These are phyloP conservation scores for Leccinum angustisporum DNA, from an alignment of 1,284 basidiomycete genomes.

Conservation along the genomic window DNA sequence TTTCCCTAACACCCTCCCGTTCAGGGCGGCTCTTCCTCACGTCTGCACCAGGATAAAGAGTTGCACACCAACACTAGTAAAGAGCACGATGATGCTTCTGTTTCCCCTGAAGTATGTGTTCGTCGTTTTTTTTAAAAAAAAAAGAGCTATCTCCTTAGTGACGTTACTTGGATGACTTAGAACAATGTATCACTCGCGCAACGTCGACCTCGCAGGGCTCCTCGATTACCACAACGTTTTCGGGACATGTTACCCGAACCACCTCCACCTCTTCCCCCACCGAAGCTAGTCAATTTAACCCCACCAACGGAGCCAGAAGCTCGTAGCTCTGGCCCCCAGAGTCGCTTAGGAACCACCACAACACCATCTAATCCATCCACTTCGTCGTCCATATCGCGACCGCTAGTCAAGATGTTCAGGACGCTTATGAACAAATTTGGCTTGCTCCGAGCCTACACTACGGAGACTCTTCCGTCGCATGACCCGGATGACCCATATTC, in stretches of 20 bases:
- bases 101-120: no score
- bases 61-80: no score
- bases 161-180: neutral
- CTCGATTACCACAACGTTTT: neutral
- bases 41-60: no score
- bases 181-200: neutral
- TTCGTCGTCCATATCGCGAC: no score
- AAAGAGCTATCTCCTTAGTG: no score
- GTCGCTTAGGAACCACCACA: no score
- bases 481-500: neutral
- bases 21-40: no score
- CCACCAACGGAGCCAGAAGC: neutral
- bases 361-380: no score
- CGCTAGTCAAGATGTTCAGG: neutral
- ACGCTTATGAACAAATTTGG: neutral
- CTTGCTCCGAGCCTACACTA: neutral
- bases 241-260: neutral
- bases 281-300: neutral
- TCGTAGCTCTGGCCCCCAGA: no score
- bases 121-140: no score
- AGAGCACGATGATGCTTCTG: no score
- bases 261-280: neutral
- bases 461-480: neutral
- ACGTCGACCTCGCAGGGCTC: neutral
- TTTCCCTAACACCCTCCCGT: no score